Conservation (phyloP, 202 grass and related monocot species). For the Alloteropsis angusta region DNA sequence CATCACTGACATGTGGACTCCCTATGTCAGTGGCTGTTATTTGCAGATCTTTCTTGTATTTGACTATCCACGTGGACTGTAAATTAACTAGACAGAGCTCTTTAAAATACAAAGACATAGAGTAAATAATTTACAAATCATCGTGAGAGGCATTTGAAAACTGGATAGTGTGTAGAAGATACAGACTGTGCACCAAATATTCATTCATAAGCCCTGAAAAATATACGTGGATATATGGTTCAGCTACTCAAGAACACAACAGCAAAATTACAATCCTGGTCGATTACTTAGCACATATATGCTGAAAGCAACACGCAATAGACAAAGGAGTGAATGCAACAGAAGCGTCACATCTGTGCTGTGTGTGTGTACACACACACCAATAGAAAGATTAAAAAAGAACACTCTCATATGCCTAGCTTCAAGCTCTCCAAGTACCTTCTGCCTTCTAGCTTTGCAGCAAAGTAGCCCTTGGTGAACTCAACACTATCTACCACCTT, state of each 20-base stretch:
- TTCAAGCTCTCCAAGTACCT: slow-evolving; percentile 46
- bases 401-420: slow-evolving; percentile 2
- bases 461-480: slow-evolving; percentile 32
- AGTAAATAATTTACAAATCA: not conserved
- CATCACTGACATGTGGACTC: not conserved
- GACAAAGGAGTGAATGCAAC: not conserved
- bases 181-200: not conserved
- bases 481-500: slow-evolving; percentile 18
- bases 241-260: not conserved
- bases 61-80: not conserved
- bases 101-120: not conserved
- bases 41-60: not conserved
- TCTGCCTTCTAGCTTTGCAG: slow-evolving; percentile 50
- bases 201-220: not conserved
- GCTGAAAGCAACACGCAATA: not conserved
- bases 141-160: not conserved
- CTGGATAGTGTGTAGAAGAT: not conserved
- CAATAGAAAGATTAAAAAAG: not conserved
- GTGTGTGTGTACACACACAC: not conserved
- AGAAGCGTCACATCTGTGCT: not conserved
- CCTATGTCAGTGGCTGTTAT: not conserved
- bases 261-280: not conserved
- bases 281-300: not conserved
- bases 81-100: not conserved
- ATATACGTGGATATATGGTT: not conserved